Evolutionary conservation across 1,284 basidiomycete genomes (phyloP), one percentile per base, ranked within the genome.

Genomic region (Irpex rosettiformis): DNA sequence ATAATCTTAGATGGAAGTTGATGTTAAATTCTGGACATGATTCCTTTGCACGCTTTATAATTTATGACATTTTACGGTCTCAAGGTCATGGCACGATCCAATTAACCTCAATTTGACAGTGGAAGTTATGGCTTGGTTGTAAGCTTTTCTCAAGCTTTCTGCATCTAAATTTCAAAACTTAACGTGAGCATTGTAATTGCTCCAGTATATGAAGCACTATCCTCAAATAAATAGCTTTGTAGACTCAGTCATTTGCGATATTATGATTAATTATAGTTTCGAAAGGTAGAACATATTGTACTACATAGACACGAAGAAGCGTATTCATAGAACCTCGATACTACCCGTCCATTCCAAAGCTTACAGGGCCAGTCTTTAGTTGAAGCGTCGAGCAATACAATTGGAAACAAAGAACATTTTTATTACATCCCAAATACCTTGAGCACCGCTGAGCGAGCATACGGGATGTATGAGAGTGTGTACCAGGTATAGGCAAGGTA

Each of bases 401-500:
- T n/a, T n/a, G n/a, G n/a, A n/a, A n/a, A n/a, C 2, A 40, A n/a
- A 40, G 33, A 16, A n/a, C n/a, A n/a, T n/a, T 37, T 37, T 47
- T 2, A 2, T 65, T 37, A 65, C 70, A 90, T 73, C 1, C 89
- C 86, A 59, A 91, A 74, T 25, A 83, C 67, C 68, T 84, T 89
- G 60, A 83, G 77, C 48, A 91, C 82, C 11, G 85, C 90, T 2
- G 83, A 75, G 55, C 93, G 83, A 1, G 93, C 93, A 67, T 94
- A 94, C 1, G 93, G 93, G 65, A 96, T 92, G 75, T 95, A 96
- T 16, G 86, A 89, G 22, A 91, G 74, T 48, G 81, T 85, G 70
- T 89, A 93, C 90, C 92, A 94, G 21, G 87, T 85, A 73, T 89
- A 94, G 6, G 92, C 93, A 59, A 94, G 76, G 70, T 88, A 93